These are phyloP conservation scores for Erigeron philadelphicus DNA, from an alignment of 140 eudicot genomes.

Conservation along the genomic window DNA sequence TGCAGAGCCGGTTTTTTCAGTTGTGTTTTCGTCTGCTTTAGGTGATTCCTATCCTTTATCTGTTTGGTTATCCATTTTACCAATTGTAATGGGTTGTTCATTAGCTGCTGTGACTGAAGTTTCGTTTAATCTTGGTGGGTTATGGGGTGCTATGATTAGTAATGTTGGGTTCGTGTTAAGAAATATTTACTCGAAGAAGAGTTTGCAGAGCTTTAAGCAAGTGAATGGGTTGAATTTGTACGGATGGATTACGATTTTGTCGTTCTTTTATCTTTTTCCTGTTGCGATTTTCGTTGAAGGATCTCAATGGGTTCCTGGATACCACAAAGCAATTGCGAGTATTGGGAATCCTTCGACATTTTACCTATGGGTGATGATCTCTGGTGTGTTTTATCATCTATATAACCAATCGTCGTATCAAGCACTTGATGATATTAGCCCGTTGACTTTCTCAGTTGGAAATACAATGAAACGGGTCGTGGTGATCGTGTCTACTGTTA, in stretches of 20 bases:
- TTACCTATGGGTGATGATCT: conserved; percentile 76
- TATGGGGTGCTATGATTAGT: conserved; percentile 95
- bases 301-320: conserved; percentile 88
- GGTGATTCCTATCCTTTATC: conserved; percentile 76
- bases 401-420: conserved; percentile 88
- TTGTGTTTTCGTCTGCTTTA: conserved; percentile 66
- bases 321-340: conserved; percentile 72
- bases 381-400: conserved; percentile 91
- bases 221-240: conserved; percentile 91
- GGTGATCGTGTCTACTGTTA: conserved; percentile 71
- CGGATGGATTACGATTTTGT: conserved; percentile 79
- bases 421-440: conserved; percentile 94
- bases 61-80: conserved; percentile 82
- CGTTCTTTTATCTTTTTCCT: conserved; percentile 71
- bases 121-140: conserved; percentile 78
- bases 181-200: conserved; percentile 80
- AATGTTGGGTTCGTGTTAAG: conserved; percentile 88
- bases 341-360: conserved; percentile 62
- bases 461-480: conserved; percentile 96
- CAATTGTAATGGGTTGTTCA: conserved; percentile 91
- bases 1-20: conserved; percentile 87
- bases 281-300: conserved; percentile 91
- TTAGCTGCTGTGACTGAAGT: conserved; percentile 94
- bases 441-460: conserved; percentile 82
- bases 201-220: conserved; percentile 78